These are phyloP conservation scores for Monilinia vaccinii-corymbosi DNA, from an alignment of 2,329 filamentous ascomycete species.

Conservation along the genomic window DNA sequence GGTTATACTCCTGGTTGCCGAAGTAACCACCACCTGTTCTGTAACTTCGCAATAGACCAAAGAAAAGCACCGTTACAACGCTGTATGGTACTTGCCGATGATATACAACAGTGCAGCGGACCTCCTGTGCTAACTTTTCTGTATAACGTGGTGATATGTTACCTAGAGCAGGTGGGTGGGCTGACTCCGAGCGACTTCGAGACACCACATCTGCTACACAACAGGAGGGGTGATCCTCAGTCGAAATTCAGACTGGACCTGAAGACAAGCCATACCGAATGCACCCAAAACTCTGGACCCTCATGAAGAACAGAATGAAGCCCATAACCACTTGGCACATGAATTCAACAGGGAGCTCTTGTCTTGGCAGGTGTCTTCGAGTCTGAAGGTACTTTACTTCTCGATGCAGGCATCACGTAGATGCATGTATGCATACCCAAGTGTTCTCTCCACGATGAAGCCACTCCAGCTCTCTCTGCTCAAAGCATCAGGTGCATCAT, in stretches of 20 bases:
- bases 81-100: background rate
- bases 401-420: background rate
- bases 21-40: slow-evolving; percentile 1
- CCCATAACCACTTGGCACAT: slow-evolving; percentile 2
- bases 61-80: background rate
- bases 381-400: background rate
- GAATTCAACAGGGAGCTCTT: background rate
- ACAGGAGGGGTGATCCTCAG: slow-evolving; percentile 6
- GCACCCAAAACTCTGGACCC: background rate
- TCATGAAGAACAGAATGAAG: background rate
- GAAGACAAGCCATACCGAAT: background rate
- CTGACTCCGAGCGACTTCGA: slow-evolving; percentile 4
- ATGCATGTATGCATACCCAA: slow-evolving; percentile 10
- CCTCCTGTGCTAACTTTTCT: background rate
- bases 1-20: slow-evolving; percentile 1
- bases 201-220: slow-evolving; percentile 5
- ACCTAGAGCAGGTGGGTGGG: background rate
- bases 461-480: background rate
- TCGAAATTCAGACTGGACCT: background rate
- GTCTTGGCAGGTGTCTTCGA: background rate
- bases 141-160: slow-evolving; percentile 1
- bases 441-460: slow-evolving; percentile 3
- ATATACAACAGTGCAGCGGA: slow-evolving; percentile 4
- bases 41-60: background rate
- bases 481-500: slow-evolving; percentile 4